Conservation (phyloP, 257 asterid genomes). For the Schizonepeta tenuifolia region DNA sequence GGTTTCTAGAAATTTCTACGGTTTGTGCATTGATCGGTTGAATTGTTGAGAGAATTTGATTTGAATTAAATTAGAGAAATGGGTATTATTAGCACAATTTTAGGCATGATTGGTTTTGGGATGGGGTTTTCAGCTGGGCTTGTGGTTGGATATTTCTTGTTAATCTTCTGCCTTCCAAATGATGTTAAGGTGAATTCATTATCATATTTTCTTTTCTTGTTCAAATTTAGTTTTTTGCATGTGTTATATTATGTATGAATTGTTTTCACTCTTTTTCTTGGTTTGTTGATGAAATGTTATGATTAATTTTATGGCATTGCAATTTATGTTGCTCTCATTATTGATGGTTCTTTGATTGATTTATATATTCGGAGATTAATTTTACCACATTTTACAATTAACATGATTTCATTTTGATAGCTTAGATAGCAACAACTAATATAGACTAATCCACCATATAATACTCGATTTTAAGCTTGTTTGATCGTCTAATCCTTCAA, state of each 20-base stretch:
- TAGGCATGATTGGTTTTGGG: conserved; percentile 84
- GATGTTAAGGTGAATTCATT: conserved; percentile 58
- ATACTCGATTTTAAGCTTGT: neutral
- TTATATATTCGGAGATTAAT: neutral
- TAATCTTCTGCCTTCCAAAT: conserved; percentile 64
- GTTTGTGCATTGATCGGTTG: neutral
- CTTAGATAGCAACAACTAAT: neutral
- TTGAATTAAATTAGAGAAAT: conserved; percentile 32
- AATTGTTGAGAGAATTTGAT: neutral
- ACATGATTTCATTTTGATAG: neutral
- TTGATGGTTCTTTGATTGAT: neutral
- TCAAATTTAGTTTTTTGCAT: neutral
- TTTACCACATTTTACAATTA: neutral
- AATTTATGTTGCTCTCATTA: neutral
- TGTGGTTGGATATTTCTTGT: conserved; percentile 67
- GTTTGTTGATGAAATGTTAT: conserved; percentile 1
- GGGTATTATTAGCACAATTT: conserved; percentile 72
- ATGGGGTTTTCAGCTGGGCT: conserved; percentile 69
- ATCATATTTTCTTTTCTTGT: neutral
- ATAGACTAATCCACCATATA: neutral
- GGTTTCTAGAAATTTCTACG: neutral
- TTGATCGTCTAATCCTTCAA: neutral
- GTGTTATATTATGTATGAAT: neutral
- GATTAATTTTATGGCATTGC: neutral
- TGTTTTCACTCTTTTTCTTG: no score